A percentile compares a stretch with the other conserved stretches of the same genome.
phyloP scores from a whole-genome alignment of 331 rosid species.

The Malus hybrid region DNA sequence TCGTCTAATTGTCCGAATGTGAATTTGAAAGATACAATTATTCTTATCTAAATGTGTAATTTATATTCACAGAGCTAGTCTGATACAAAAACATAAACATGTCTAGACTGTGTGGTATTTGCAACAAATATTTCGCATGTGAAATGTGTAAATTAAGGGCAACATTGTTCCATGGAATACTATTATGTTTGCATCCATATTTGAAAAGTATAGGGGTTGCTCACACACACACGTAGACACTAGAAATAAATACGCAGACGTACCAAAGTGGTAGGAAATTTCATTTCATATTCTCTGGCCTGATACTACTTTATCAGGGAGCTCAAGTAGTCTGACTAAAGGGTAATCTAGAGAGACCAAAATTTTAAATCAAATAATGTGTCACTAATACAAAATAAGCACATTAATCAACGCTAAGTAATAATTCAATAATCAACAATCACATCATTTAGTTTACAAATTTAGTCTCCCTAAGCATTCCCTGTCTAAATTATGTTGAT shows the following conservation, averaged over 20 bases:
- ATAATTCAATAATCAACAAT: too few relatives aligned
- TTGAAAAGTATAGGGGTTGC: slow-evolving; percentile 5
- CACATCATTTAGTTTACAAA: too few relatives aligned
- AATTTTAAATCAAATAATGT: too few relatives aligned
- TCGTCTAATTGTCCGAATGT: too few relatives aligned
- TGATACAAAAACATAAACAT: too few relatives aligned
- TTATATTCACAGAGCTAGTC: neutral
- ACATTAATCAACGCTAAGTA: too few relatives aligned
- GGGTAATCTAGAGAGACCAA: too few relatives aligned
- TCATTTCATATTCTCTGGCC: neutral
- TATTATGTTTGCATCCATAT: neutral
- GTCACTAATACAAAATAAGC: too few relatives aligned
- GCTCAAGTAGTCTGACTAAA: neutral
- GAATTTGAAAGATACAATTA: neutral
- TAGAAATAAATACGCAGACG: neutral
- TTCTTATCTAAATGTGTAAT: neutral
- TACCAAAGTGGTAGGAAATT: neutral
- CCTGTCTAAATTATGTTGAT: neutral
- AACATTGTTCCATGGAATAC: neutral
- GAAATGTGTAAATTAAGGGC: too few relatives aligned
- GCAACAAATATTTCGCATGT: too few relatives aligned
- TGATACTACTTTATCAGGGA: neutral
- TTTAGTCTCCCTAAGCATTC: too few relatives aligned
- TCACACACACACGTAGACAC: neutral
- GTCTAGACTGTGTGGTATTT: too few relatives aligned